phyloP scores from a whole-genome alignment of 345 rosid species.

The Aquilaria yunnanensis region DNA sequence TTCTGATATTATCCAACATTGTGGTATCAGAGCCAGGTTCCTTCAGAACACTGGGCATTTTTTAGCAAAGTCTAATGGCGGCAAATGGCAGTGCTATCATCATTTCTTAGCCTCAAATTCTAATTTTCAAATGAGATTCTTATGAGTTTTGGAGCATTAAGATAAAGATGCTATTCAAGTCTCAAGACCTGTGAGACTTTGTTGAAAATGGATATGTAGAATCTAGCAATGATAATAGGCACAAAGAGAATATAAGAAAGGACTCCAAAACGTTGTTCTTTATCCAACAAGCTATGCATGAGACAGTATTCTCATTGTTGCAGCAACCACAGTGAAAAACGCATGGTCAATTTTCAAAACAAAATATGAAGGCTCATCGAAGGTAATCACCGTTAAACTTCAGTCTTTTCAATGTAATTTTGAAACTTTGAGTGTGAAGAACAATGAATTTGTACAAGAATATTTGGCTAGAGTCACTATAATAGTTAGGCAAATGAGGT shows the following conservation, averaged over 20 bases:
- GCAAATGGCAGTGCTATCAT: not conserved
- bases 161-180: not conserved
- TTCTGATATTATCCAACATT: too few relatives aligned
- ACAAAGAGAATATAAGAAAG: not conserved
- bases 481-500: not conserved
- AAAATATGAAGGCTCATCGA: not conserved
- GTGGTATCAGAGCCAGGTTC: too few relatives aligned
- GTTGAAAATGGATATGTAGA: not conserved
- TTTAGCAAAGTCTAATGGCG: not conserved
- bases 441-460: not conserved
- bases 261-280: constrained; percentile 1
- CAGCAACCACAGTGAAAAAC: not conserved
- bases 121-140: not conserved
- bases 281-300: not conserved
- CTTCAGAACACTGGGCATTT: too few relatives aligned
- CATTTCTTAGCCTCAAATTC: not conserved
- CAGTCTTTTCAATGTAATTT: not conserved
- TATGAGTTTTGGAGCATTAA: constrained; percentile 11
- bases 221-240: not conserved
- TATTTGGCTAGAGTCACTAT: not conserved
- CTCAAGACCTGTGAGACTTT: constrained; percentile 4
- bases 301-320: not conserved
- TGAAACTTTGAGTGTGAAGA: not conserved
- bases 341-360: not conserved
- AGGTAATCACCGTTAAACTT: not conserved